phyloP scores from a whole-genome alignment of 805 yeast genomes.

The Blastobotrys americana region DNA sequence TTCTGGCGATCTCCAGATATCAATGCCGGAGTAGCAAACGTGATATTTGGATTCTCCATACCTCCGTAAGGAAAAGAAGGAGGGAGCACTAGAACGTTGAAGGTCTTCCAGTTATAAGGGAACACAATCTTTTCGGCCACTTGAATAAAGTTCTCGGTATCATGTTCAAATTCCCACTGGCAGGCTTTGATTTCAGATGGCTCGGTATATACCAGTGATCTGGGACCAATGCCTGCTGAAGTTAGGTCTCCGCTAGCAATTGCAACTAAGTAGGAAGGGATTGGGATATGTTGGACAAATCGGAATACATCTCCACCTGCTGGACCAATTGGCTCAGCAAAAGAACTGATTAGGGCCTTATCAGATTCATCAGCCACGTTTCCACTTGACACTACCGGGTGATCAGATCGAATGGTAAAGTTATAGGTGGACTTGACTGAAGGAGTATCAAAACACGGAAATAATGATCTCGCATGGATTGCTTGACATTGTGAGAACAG shows the following conservation, averaged over 20 bases:
- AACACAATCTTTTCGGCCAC: slow-evolving; percentile 72
- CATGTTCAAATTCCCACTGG: slow-evolving; percentile 71
- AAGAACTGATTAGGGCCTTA: slow-evolving; percentile 11
- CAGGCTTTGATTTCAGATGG: slow-evolving; percentile 61
- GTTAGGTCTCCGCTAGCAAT: slow-evolving; percentile 77
- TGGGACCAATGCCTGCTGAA: slow-evolving; percentile 68
- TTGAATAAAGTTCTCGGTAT: slow-evolving; percentile 65
- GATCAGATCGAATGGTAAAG: slow-evolving; percentile 53
- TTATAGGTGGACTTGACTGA: slow-evolving; percentile 62
- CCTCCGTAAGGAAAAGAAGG: slow-evolving; percentile 82
- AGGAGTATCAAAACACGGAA: slow-evolving; percentile 91
- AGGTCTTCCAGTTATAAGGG: slow-evolving; percentile 77
- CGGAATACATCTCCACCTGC: slow-evolving; percentile 31
- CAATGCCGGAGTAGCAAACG: slow-evolving; percentile 85
- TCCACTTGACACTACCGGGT: slow-evolving; percentile 73
- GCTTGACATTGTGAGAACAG: slow-evolving; percentile 89
- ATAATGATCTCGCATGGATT: slow-evolving; percentile 78
- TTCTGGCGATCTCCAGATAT: slow-evolving; percentile 78
- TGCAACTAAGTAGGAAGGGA: slow-evolving; percentile 77
- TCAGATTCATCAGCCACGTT: slow-evolving; percentile 31
- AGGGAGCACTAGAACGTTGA: slow-evolving; percentile 75
- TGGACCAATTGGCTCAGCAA: slow-evolving; percentile 6
- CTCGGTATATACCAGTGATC: slow-evolving; percentile 77
- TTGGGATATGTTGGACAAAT: slow-evolving; percentile 71
- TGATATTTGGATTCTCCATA: slow-evolving; percentile 89